A percentile compares a stretch with the other conserved stretches of the same genome.
These are phyloP conservation scores for Rhododendron mucronatum DNA, from an alignment of 148 eudicot species.

Conservation along the genomic window DNA sequence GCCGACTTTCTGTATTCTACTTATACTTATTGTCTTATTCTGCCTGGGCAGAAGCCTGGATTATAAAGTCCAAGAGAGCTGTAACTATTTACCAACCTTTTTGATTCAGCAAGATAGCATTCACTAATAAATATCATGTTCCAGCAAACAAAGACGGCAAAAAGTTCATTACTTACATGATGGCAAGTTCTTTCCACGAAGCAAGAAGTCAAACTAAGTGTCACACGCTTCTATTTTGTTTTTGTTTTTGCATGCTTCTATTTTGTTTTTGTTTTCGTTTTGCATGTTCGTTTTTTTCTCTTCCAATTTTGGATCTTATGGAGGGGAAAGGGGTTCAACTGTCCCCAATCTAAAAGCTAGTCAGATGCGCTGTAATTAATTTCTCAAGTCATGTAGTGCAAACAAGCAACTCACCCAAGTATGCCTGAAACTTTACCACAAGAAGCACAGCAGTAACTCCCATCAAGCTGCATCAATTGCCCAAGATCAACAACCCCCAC, in stretches of 20 bases:
- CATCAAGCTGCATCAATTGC: slow-evolving; percentile 71
- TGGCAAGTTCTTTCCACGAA: neutral
- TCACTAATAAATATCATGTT: neutral
- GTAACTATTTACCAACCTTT: neutral
- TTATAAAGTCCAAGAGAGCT: neutral
- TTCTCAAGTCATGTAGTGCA: neutral
- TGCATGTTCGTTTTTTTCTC: neutral
- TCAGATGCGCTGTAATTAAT: neutral
- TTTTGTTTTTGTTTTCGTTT: neutral
- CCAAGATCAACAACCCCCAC: slow-evolving; percentile 83
- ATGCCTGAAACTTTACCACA: slow-evolving; percentile 90
- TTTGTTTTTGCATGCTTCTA: neutral
- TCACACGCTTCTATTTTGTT: neutral
- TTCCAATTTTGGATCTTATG: neutral
- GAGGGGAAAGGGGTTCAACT: neutral
- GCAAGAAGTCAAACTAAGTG: neutral
- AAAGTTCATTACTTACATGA: neutral
- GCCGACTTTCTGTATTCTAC: neutral
- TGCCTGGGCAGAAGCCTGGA: neutral
- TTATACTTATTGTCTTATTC: neutral
- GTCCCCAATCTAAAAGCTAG: neutral
- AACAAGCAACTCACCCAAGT: slow-evolving; percentile 58
- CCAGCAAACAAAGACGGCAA: neutral
- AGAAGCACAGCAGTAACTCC: slow-evolving; percentile 88
- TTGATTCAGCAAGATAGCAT: neutral